Evolutionary conservation across 306 rosid species (phyloP).

Genomic region (Macrotyloma uniflorum): DNA sequence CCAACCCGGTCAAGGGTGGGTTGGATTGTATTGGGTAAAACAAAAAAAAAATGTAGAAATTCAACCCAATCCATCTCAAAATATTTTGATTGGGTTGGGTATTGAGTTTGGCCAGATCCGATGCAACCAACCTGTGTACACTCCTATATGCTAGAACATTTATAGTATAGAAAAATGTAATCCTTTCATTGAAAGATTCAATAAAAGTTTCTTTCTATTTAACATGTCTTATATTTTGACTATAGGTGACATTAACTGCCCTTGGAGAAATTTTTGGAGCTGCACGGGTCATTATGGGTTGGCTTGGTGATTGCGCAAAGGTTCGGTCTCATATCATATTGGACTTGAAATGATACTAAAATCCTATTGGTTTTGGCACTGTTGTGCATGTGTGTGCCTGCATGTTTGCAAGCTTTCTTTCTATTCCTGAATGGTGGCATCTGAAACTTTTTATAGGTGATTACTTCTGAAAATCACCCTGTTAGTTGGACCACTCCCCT

Average conservation of each 20-base stretch:
- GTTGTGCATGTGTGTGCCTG: conserved; percentile 7
- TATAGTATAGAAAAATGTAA: not conserved
- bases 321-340: conserved; percentile 38
- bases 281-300: conserved; percentile 80
- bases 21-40: too few species aligned
- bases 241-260: conserved; percentile 83
- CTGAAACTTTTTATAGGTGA: conserved; percentile 54
- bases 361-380: conserved; percentile 27
- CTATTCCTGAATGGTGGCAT: conserved; percentile 14
- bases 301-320: conserved; percentile 95
- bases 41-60: too few species aligned
- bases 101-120: too few species aligned
- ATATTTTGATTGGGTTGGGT: too few species aligned
- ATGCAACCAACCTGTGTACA: too few species aligned
- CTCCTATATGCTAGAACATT: too few species aligned
- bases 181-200: too few species aligned
- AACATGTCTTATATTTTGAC: too few species aligned
- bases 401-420: not conserved
- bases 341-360: conserved; percentile 18
- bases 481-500: conserved; percentile 91
- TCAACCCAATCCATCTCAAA: too few species aligned
- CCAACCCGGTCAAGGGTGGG: too few species aligned
- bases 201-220: too few species aligned
- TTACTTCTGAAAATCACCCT: conserved; percentile 77
- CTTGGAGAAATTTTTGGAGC: conserved; percentile 89